Base-by-base conservation (phyloP, 1,284 basidiomycete species). In the Tausonia pullulans region DNA sequence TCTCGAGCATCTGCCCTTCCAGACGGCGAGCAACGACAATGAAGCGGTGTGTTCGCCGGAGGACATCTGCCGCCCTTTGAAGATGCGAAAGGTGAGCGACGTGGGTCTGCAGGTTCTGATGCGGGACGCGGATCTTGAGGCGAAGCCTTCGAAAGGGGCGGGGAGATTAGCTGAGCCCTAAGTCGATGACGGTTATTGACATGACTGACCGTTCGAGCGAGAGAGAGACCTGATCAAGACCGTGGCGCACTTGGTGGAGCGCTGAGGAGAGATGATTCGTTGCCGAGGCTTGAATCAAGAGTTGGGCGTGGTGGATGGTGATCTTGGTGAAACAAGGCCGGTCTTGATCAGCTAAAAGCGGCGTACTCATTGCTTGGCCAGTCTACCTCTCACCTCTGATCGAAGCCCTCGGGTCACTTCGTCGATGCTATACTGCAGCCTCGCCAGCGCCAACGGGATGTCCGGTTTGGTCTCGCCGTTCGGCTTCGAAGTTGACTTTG, bases 331-430 rank as follows among this genome's bases (percentile, higher is more conserved):
- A 87, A 65, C 48, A 60, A 16, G 6, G 48, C 5, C 50, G 45
- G n/a, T 49, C n/a, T 45, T 46, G 52, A 41, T 55, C 16, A 55
- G 53, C 27, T 11, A 4, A 6, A 7, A 5, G 39, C 6, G 53
- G 11, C 7, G n/a, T 16, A 41, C 7, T 5, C 11, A 9, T 4
- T 4, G n/a, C 27, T 11, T 5, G 41, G 39, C 27, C 53, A 4
- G 41, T 52, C 14, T n/a, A 10, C 6, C 5, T 5, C 86, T 71
- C 63, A 92, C 90, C 75, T 94, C 80, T 64, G 80, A 81, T 75
- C 88, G 87, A 59, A 95, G 84, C 74, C 95, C 89, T 72, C 87
- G 88, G 43, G 87, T 86, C 16, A 93, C 84, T 73, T 95, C 90
- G 58, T 95, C 92, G 67, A 95, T 86, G 2, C 85, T 87, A 70